These are phyloP conservation scores for Rhododendron williamsianum DNA, from an alignment of 148 eudicot genomes.

Conservation along the genomic window DNA sequence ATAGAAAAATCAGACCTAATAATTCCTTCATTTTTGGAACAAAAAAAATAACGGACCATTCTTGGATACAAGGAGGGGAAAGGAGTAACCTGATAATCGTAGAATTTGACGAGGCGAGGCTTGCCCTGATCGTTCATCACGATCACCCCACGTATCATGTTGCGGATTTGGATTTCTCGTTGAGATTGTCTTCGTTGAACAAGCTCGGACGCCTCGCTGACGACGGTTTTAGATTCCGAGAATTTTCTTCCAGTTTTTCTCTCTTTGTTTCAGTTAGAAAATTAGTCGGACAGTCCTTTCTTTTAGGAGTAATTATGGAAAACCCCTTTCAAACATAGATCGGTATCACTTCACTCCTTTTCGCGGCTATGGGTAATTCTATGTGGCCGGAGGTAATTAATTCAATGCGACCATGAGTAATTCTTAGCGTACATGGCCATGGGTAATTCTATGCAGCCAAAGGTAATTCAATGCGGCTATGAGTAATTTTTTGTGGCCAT, in stretches of 20 bases:
- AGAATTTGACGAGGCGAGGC: constrained; percentile 62
- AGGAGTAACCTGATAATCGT: constrained; percentile 35
- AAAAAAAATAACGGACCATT: not conserved
- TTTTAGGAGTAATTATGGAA: not conserved
- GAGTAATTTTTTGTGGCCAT: no score
- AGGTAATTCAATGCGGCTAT: no score
- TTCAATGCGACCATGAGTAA: no score
- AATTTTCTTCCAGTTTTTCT: not conserved
- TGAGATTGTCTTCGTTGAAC: not conserved
- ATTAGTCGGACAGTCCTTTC: not conserved
- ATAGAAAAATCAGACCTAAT: not conserved
- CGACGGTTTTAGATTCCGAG: not conserved
- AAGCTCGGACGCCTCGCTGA: not conserved
- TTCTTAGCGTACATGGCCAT: no score
- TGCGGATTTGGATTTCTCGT: not conserved
- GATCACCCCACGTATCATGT: constrained; percentile 53
- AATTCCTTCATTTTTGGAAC: not conserved
- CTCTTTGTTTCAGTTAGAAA: not conserved
- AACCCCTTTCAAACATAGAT: not conserved
- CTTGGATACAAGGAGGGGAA: not conserved
- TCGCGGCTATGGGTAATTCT: no score
- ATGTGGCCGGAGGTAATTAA: no score
- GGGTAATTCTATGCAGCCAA: no score
- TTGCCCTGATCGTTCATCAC: constrained; percentile 59
- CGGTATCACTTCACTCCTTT: not conserved